These are phyloP conservation scores for Phytophthora brassicae DNA, from an alignment of 352 stramenopile species.

Conservation along the genomic window DNA sequence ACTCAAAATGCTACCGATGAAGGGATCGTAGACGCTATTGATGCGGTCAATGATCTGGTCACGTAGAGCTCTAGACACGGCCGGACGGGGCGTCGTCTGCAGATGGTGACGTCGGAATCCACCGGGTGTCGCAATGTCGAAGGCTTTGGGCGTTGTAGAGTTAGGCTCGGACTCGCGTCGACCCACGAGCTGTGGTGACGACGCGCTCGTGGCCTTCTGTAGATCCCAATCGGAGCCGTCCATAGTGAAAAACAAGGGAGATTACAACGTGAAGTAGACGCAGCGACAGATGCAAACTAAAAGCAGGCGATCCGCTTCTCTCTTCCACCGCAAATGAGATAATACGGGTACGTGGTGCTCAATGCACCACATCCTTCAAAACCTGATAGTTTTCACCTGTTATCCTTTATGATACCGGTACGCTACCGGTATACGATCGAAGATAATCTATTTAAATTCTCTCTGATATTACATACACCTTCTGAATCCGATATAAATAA, in stretches of 20 bases:
- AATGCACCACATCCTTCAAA: constrained; percentile 9
- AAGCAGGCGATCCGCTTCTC: neutral
- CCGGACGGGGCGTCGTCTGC: constrained; percentile 35
- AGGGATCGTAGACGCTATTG: constrained; percentile 77
- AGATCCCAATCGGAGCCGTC: constrained; percentile 49
- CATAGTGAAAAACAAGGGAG: constrained; percentile 26
- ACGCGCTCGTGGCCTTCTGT: constrained; percentile 44
- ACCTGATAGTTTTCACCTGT: constrained; percentile 5
- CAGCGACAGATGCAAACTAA: too few relatives aligned
- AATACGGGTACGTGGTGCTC: constrained; percentile 13
- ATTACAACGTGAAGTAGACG: neutral
- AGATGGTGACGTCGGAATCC: constrained; percentile 77
- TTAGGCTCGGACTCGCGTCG: constrained; percentile 64
- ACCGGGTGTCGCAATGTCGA: constrained; percentile 68
- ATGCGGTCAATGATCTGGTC: constrained; percentile 76
- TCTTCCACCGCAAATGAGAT: constrained; percentile 25
- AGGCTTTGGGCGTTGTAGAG: constrained; percentile 39
- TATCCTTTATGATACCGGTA: neutral
- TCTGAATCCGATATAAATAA: too few relatives aligned
- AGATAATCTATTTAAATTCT: too few relatives aligned
- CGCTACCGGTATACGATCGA: too few relatives aligned
- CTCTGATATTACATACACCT: neutral
- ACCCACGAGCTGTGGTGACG: constrained; percentile 30
- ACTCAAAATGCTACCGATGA: constrained; percentile 80
- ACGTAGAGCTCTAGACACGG: constrained; percentile 56